These are phyloP conservation scores for Neurospora discreta DNA, from an alignment of 495 filamentous ascomycete genomes.

Conservation along the genomic window DNA sequence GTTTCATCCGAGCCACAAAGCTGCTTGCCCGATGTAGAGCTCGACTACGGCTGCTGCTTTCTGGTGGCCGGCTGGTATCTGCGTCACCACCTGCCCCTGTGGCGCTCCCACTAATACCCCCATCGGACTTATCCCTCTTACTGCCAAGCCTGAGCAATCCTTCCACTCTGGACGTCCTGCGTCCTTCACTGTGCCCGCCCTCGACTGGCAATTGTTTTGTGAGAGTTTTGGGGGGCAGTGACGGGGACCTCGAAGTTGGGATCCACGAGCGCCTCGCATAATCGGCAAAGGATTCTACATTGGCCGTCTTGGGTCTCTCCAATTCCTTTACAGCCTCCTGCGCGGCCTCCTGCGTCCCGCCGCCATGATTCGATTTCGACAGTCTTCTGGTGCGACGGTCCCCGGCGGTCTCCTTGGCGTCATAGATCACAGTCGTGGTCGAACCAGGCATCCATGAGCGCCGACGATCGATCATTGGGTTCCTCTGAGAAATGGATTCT, in stretches of 20 bases:
- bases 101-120: slow-evolving; percentile 18
- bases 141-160: slow-evolving; percentile 11
- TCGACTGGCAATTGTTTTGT: slow-evolving; percentile 12
- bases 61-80: slow-evolving; percentile 14
- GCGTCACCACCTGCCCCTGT: slow-evolving; percentile 18
- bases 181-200: background rate
- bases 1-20: slow-evolving; percentile 32
- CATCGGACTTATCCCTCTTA: slow-evolving; percentile 17
- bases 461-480: slow-evolving; percentile 30
- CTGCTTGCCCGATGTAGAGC: slow-evolving; percentile 22
- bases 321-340: slow-evolving; percentile 5
- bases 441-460: slow-evolving; percentile 35
- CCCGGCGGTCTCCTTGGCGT: slow-evolving; percentile 1
- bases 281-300: slow-evolving; percentile 51
- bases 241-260: slow-evolving; percentile 49
- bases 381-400: slow-evolving; percentile 11
- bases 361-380: slow-evolving; percentile 14
- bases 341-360: background rate
- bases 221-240: slow-evolving; percentile 30
- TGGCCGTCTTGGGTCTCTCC: slow-evolving; percentile 19
- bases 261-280: slow-evolving; percentile 61
- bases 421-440: slow-evolving; percentile 17
- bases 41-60: slow-evolving; percentile 17
- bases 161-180: background rate
- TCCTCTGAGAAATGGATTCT: slow-evolving; percentile 11